Base-by-base conservation (phyloP, 148 eudicot genomes). In the Mesembryanthemum crystallinum region DNA sequence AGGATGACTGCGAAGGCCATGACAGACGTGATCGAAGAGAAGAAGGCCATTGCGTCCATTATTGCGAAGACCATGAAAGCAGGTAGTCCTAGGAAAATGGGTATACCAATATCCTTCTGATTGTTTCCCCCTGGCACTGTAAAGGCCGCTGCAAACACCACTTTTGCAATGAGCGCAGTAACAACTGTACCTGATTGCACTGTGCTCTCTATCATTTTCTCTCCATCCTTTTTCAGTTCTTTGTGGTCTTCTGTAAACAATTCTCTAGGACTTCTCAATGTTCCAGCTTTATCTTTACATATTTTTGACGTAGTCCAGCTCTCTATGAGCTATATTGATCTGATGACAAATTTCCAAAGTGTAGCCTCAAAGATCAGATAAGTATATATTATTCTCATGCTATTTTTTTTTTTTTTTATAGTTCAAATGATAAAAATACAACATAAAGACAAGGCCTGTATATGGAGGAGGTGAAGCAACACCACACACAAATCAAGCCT, bases 1-100 rank as follows among this genome's bases (percentile, higher is more conserved):
- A 74, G 77, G 43, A 74, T 74, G n/a, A 64, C 70, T 3, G 70
- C 47, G 70, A 74, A 74, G 27, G 43, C 70, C 60, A 74, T 63
- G 4, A 64, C 70, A 1, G 77, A 47, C 29, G 70, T 74, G 23
- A 49, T 74, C 32, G 77, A 74, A 23, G 77, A 74, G 28, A 64
- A 64, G 33, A 74, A 45, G 21, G 77, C 70, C 70, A 74, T 47
- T 20, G 77, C 77, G 51, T 69, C 60, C 0, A 60, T 47, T 59
- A 74, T 64, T 21, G 70, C 25, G 15, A 74, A 74, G 23, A 74
- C 2, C 33, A 74, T 32, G 14, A 74, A 74, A 28, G 70, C 29
- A 4, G 61, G 60, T 2, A 43, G 49, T 42, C 47, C 32, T 35
- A 63, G 24, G 49, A 74, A 74, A 14, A 74, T 49, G 3, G 77